Evolutionary conservation across 2,329 filamentous ascomycete genomes (phyloP).

Genomic region (Ophiostoma sp.): DNA sequence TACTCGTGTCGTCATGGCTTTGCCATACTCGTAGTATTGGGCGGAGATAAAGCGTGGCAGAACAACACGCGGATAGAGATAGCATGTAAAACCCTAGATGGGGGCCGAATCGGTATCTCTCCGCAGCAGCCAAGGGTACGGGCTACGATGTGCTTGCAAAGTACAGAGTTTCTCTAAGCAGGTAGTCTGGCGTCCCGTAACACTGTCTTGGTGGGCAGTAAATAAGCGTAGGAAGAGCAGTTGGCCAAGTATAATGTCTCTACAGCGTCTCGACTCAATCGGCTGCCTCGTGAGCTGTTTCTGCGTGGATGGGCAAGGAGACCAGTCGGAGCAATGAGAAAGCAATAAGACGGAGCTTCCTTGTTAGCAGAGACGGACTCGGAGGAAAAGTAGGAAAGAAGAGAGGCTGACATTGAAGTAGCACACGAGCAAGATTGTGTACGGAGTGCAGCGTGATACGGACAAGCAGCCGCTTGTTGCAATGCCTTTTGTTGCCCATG

Average conservation of each 20-base stretch:
- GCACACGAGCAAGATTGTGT: neutral
- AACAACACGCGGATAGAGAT: no score
- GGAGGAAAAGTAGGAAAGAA: neutral
- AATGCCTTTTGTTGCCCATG: neutral
- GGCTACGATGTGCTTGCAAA: neutral
- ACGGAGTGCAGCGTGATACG: neutral
- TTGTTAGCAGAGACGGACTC: no score
- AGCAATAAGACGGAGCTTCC: neutral
- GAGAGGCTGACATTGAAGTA: neutral
- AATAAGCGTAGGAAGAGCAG: no score
- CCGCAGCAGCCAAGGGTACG: no score
- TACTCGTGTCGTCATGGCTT: neutral
- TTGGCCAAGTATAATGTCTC: no score
- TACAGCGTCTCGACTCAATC: neutral
- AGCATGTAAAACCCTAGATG: neutral
- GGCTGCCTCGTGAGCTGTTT: neutral
- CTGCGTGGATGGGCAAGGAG: neutral
- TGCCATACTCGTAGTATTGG: neutral
- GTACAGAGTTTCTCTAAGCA: neutral
- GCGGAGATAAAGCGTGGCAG: neutral
- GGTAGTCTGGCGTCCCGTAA: constrained; percentile 19
- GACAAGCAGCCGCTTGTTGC: neutral
- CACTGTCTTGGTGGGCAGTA: neutral
- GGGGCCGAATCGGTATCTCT: neutral
- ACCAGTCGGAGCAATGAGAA: neutral